Percentiles rank a stretch among this genome's conserved stretches.
These are phyloP conservation scores for Fusarium sambucinum DNA, from an alignment of 2,329 filamentous ascomycete genomes.

Conservation along the genomic window DNA sequence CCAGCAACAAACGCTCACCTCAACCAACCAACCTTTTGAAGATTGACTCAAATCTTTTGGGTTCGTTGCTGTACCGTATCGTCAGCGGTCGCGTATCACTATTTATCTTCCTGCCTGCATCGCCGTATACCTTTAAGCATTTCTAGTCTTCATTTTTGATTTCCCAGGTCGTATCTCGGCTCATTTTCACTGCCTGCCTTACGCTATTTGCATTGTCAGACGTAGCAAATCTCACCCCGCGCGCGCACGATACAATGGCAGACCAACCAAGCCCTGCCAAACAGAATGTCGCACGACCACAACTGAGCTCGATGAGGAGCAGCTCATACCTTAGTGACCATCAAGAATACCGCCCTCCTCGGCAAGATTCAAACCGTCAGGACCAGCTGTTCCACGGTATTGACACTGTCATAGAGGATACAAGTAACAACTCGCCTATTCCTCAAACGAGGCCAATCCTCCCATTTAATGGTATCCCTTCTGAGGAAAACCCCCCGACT, in stretches of 20 bases:
- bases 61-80: slow-evolving; percentile 22
- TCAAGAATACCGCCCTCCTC: slow-evolving; percentile 71
- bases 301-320: slow-evolving; percentile 67
- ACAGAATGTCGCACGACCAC: slow-evolving; percentile 58
- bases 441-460: slow-evolving; percentile 57
- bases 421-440: slow-evolving; percentile 54
- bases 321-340: slow-evolving; percentile 73
- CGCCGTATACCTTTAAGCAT: slow-evolving; percentile 4
- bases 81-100: slow-evolving; percentile 7
- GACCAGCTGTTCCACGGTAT: slow-evolving; percentile 68
- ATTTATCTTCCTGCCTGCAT: not conserved
- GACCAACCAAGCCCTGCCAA: slow-evolving; percentile 50
- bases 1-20: slow-evolving; percentile 15
- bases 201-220: slow-evolving; percentile 24
- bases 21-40: slow-evolving; percentile 26
- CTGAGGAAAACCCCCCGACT: slow-evolving; percentile 67
- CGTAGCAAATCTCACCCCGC: slow-evolving; percentile 37
- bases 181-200: not conserved
- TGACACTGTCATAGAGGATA: slow-evolving; percentile 72
- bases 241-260: slow-evolving; percentile 48
- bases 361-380: slow-evolving; percentile 63
- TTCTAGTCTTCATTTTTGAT: slow-evolving; percentile 7
- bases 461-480: slow-evolving; percentile 71
- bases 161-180: slow-evolving; percentile 5
- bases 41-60: slow-evolving; percentile 32